Conservation (phyloP, 805 yeast genomes). For the Teunomyces pallodes region DNA sequence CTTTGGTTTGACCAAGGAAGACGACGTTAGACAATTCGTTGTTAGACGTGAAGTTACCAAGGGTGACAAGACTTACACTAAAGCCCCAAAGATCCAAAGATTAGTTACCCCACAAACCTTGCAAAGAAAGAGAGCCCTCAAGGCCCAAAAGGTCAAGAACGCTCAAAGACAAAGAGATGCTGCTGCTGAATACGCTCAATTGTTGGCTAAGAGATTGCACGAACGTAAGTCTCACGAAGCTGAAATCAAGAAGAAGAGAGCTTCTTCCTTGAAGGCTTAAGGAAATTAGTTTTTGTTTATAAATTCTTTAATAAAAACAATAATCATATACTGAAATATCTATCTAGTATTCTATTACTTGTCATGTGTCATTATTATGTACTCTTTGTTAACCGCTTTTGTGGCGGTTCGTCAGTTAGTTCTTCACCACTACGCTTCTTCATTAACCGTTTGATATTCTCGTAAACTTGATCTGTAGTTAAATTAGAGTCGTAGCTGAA, state of each 20-base stretch:
- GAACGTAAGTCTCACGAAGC: conserved; percentile 98
- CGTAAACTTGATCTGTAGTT: conserved; percentile 57
- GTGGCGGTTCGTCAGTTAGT: not conserved
- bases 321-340: conserved; percentile 2
- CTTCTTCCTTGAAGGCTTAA: conserved; percentile 95
- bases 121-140: conserved; percentile 98
- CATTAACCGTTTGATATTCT: conserved; percentile 47
- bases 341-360: not conserved
- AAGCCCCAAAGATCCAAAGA: conserved; percentile 99
- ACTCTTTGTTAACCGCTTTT: not conserved
- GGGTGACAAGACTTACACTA: conserved; percentile 98
- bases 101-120: conserved; percentile 98
- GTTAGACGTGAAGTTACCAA: conserved; percentile 97
- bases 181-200: conserved; percentile 99
- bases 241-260: conserved; percentile 99
- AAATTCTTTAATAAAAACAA: conserved; percentile 1
- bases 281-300: conserved; percentile 8
- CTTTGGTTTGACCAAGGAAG: conserved; percentile 96
- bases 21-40: conserved; percentile 79
- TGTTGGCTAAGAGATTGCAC: conserved; percentile 96
- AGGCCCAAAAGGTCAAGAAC: conserved; percentile 88
- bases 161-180: conserved; percentile 99
- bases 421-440: conserved; percentile 10
- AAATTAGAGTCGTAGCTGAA: conserved; percentile 46
- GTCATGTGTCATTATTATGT: conserved; percentile 2